Evolutionary conservation across 805 yeast genomes (phyloP), one percentile per base, ranked within the genome.

Genomic region (Candida railenensis): DNA sequence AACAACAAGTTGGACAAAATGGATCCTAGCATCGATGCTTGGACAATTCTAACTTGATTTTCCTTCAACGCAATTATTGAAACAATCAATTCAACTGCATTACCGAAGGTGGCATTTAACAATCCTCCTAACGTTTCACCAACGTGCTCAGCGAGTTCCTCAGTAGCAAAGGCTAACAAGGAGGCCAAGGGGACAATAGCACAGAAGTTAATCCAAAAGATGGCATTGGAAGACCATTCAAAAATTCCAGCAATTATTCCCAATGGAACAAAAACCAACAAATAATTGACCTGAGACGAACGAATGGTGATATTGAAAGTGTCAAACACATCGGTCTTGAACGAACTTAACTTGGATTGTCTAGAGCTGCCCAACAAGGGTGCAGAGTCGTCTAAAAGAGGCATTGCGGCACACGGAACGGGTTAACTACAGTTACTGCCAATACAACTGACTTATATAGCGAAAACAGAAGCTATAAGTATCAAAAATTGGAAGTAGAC

Each of bases 11-110:
- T 94, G 42, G 96, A 88, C 48, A 94, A 74, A 50, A 94, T 88
- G 44, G 96, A 86, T 28, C 99, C 99, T 48, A 94, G 78, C 98
- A 94, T 92, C 18, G 96, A 87, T 2, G 98, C 96, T 68, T 94
- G 98, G 22, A 94, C 98, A 58, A 94, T 91, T 52, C 96, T 78
- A 43, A 94, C 82, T 67, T 94, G 97, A 54, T 89, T 87, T 38
- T 87, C 85, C 54, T 70, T 75, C 57, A 94, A 74, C 1, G 99
- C 99, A 55, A 94, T 89, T 22, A 94, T 74, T 1, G 96, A 87
- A 32, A 94, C 98, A 65, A 94, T 94, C 49, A 94, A 81, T 70
- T 94, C 99, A 19, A 94, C 97, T 2, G 98, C 98, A 65, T 94
- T 94, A 48, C 99, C 99, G 63, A 94, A 89, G 8, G 98, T 91